These are phyloP conservation scores for Ulota crispa DNA, from an alignment of 225 moss, liverwort and hornwort species.

Conservation along the genomic window DNA sequence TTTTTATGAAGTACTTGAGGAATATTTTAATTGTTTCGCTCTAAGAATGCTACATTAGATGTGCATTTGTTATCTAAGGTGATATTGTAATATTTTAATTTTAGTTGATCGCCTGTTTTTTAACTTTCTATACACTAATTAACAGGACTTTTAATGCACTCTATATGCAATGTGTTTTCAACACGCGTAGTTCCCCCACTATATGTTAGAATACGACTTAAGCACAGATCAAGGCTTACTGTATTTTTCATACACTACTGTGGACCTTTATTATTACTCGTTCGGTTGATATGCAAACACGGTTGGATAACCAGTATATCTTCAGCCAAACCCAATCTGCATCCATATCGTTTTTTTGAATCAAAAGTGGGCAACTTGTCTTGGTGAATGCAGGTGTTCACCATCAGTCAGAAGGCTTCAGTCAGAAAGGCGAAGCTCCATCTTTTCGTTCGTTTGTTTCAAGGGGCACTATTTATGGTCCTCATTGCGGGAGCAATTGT, in stretches of 20 bases:
- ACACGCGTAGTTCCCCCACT: not conserved
- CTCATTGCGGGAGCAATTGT: slow-evolving; percentile 55
- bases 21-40: not conserved
- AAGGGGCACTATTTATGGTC: slow-evolving; percentile 60
- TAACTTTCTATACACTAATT: not conserved
- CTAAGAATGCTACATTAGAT: not conserved
- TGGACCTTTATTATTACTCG: not conserved
- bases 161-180: not conserved
- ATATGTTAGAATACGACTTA: not conserved
- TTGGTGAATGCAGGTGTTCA: slow-evolving; percentile 62
- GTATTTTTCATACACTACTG: not conserved
- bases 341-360: not conserved
- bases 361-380: slow-evolving; percentile 1
- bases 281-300: not conserved
- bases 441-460: slow-evolving; percentile 70
- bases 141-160: not conserved
- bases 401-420: slow-evolving; percentile 72
- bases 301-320: not conserved
- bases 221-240: not conserved
- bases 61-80: not conserved
- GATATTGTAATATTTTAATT: not conserved
- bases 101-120: not conserved
- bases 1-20: not conserved
- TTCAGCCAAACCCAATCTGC: not conserved
- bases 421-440: slow-evolving; percentile 55